Percentiles rank a stretch among this genome's conserved stretches.
Evolutionary conservation across 805 yeast genomes (phyloP).

Genomic region (Tetrapisispora arboricola): DNA sequence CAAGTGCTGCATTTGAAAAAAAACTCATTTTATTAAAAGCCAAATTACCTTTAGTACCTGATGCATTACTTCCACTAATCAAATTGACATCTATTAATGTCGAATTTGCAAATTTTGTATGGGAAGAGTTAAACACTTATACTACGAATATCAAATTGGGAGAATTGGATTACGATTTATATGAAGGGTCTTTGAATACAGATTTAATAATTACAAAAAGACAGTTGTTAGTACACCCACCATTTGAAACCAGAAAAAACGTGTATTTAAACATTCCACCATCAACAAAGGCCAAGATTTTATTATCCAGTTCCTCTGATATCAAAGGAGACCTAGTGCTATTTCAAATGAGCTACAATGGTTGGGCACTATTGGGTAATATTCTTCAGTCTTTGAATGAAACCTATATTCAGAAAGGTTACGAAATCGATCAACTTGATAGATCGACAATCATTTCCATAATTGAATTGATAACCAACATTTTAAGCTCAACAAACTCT

Average conservation of each 20-base stretch:
- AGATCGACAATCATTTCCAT: slow-evolving; percentile 39
- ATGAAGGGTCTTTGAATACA: slow-evolving; percentile 24
- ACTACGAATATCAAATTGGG: slow-evolving; percentile 37
- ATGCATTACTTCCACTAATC: slow-evolving; percentile 48
- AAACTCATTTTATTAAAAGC: slow-evolving; percentile 43
- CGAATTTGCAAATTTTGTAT: slow-evolving; percentile 54
- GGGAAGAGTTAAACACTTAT: slow-evolving; percentile 50
- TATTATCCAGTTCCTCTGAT: slow-evolving; percentile 21
- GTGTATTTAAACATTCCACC: slow-evolving; percentile 37
- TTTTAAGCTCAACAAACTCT: slow-evolving; percentile 32
- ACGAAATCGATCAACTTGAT: slow-evolving; percentile 24
- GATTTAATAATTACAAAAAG: slow-evolving; percentile 43
- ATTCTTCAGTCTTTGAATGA: slow-evolving; percentile 50
- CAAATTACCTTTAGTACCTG: slow-evolving; percentile 54
- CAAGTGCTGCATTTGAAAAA: slow-evolving; percentile 27
- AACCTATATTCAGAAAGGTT: slow-evolving; percentile 21
- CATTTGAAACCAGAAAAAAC: slow-evolving; percentile 40
- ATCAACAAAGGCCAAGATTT: slow-evolving; percentile 61
- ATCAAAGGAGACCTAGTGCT: slow-evolving; percentile 34
- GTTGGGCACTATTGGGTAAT: slow-evolving; percentile 82
- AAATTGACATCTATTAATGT: slow-evolving; percentile 53
- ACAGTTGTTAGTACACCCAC: slow-evolving; percentile 43
- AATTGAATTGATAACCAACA: slow-evolving; percentile 39
- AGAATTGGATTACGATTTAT: slow-evolving; percentile 34
- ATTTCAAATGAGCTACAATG: slow-evolving; percentile 65